Base-by-base conservation (phyloP, 2,329 filamentous ascomycete genomes). In the Phaeosphaeria sp. region DNA sequence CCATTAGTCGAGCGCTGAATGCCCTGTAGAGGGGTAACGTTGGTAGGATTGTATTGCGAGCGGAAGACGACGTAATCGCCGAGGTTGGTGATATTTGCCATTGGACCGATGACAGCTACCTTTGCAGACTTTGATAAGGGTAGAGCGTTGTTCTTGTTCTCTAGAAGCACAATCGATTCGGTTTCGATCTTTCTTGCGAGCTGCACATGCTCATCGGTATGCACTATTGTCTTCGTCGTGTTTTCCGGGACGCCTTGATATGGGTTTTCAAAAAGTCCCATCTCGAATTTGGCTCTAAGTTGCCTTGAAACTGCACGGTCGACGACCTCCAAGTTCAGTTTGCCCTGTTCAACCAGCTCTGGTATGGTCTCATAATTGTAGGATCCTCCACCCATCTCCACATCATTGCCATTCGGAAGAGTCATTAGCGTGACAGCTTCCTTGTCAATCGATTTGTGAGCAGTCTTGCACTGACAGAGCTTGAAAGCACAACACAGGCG, bases 351-450 rank as follows among this genome's bases (percentile, higher is more conserved):
- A 17, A 92, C 81, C 49, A 92, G 81, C 25, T 85, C 80, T 6
- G 89, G 87, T 51, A 92, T 91, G 36, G 82, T 84, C 62, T 87
- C 82, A 69, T 87, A 77, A 71, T 87, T 91, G 79, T 86, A 92
- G 20, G 87, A 89, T 20, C 90, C 90, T 41, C 90, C 89, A 13
- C 90, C 90, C 90, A 92, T 92, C 68, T 92, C 90, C 13, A 90
- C 83, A 65, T 92, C 90, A 50, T 87, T 89, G 2, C 90, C 90
- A 4, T 89, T 87, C 0, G 86, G 86, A 4, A 92, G 81, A 9
- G 86, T 83, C 65, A 84, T 83, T 49, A 86, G 78, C 0, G 87
- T 89, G 22, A 92, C 83, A 2, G 88, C 86, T 53, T 88, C 84
- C 51, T 85, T 85, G 66, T 91, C 89, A 43, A 89, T 83, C 0